Conservation (phyloP, 768 basidiomycete species). For the Xerocomus brunneocitrinus region DNA sequence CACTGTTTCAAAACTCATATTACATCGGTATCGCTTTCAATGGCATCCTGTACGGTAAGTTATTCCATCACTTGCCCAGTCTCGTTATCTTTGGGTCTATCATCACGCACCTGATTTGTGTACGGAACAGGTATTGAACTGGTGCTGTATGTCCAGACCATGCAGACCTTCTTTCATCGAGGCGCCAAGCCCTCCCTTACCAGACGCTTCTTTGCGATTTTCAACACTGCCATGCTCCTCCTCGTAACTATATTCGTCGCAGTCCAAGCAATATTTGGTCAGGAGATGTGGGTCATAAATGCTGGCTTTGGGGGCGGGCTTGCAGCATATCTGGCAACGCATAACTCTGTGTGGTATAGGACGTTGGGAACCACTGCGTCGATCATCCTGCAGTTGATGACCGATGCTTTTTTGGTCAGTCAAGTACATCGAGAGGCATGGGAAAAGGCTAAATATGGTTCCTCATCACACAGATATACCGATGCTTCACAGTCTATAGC, state of each 20-base stretch:
- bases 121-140: neutral
- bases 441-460: neutral
- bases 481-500: neutral
- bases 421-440: neutral
- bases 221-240: neutral
- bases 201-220: neutral
- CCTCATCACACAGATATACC: neutral
- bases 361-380: neutral
- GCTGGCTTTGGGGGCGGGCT: neutral
- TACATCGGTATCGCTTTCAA: neutral
- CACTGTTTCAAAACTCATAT: neutral
- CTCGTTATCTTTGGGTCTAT: no score
- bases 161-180: neutral
- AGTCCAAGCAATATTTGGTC: neutral
- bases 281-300: neutral
- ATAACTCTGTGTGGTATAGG: neutral
- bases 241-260: neutral
- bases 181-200: neutral
- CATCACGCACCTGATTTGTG: neutral
- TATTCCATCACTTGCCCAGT: neutral
- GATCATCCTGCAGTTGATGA: neutral
- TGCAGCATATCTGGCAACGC: neutral
- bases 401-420: neutral
- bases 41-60: neutral
- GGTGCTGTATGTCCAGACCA: neutral